Evolutionary conservation across 176 grass and related monocot genomes (phyloP).

Genomic region (Neostapfia colusana): DNA sequence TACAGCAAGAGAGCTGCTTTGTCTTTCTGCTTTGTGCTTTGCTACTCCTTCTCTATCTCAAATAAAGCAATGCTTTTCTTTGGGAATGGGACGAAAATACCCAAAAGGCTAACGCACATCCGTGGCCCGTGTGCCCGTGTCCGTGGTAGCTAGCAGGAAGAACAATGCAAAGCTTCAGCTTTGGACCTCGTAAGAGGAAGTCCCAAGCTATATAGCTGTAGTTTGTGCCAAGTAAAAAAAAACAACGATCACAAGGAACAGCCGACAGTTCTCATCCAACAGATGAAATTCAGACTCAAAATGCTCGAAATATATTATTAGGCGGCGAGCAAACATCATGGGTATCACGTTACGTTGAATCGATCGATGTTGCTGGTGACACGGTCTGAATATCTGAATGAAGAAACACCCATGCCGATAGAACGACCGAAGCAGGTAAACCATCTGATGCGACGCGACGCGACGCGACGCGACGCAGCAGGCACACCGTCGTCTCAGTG

Average conservation of each 20-base stretch:
- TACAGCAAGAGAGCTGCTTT: constrained; percentile 31
- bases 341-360: not conserved
- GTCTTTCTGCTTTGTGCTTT: constrained; percentile 23
- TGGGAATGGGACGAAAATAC: constrained; percentile 19
- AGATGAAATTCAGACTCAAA: not conserved
- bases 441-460: not conserved
- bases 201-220: no score
- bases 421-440: not conserved
- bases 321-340: not conserved
- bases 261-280: not conserved
- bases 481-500: constrained; percentile 33
- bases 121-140: not conserved
- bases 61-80: constrained; percentile 1
- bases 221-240: not conserved
- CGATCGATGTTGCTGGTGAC: constrained; percentile 13
- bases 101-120: not conserved
- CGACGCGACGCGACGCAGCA: no score
- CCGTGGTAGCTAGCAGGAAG: not conserved
- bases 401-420: constrained; percentile 1
- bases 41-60: not conserved
- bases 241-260: not conserved
- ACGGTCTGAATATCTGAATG: constrained; percentile 21
- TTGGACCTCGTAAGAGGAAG: no score
- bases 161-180: not conserved
- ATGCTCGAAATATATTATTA: not conserved